These are phyloP conservation scores for Diaporthe australafricana DNA, from an alignment of 2,329 filamentous ascomycete species.

Conservation along the genomic window DNA sequence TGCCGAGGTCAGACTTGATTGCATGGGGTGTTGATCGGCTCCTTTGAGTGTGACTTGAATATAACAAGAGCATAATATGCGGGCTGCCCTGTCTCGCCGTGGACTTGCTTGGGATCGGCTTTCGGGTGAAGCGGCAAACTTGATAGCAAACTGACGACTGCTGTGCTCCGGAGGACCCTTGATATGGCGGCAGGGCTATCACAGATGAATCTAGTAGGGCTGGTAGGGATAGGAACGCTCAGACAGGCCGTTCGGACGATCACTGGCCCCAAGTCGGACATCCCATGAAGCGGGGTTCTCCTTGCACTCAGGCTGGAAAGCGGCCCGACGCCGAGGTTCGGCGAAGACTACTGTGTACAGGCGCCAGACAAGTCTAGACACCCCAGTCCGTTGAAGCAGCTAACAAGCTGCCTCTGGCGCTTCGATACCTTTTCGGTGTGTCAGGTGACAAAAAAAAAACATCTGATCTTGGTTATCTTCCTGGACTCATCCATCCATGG, in stretches of 20 bases:
- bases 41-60: not conserved
- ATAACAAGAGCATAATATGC: not conserved
- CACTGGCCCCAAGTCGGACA: not conserved
- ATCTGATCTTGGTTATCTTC: not conserved
- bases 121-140: not conserved
- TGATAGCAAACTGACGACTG: not conserved
- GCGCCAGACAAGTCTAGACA: not conserved
- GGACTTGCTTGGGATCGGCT: not conserved
- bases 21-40: constrained; percentile 12
- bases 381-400: not conserved
- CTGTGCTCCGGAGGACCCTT: not conserved
- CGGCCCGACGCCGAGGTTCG: constrained; percentile 27
- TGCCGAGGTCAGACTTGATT: constrained; percentile 10
- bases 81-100: not conserved
- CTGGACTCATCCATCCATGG: not conserved
- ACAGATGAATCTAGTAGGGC: constrained; percentile 15
- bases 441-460: not conserved
- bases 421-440: not conserved
- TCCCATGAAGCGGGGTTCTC: constrained; percentile 27
- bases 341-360: not conserved
- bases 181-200: not conserved
- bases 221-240: constrained; percentile 18
- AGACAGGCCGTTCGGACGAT: constrained; percentile 20
- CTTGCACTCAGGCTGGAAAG: constrained; percentile 18
- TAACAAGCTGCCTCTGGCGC: not conserved